Percentiles rank a stretch among this genome's conserved stretches.
phyloP scores from a whole-genome alignment of 2,329 filamentous ascomycete genomes.

The Aspergillus sp. region DNA sequence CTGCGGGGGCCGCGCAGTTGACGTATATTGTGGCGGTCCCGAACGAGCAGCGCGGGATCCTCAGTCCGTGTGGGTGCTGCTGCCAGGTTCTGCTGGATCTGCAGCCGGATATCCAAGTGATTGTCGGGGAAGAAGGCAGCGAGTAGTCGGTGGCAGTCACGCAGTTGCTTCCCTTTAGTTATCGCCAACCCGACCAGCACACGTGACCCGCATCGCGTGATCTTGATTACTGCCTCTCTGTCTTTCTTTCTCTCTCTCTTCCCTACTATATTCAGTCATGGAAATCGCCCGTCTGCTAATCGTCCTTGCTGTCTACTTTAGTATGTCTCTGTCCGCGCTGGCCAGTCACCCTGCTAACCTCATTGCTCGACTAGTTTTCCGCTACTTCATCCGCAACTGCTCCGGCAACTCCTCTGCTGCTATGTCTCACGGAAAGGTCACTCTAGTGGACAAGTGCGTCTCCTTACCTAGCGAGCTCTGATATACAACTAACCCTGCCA shows the following conservation, averaged over 20 bases:
- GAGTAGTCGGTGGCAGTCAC: background rate
- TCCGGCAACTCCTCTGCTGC: conserved; percentile 18
- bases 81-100: conserved; percentile 28
- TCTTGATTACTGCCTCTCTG: too few relatives aligned
- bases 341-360: background rate
- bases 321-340: background rate
- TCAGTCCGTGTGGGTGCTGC: conserved; percentile 30
- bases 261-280: conserved; percentile 1
- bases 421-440: conserved; percentile 38
- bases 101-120: conserved; percentile 24
- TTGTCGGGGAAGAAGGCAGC: conserved; percentile 14
- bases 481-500: background rate
- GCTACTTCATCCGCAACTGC: conserved; percentile 15
- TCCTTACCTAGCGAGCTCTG: background rate
- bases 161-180: conserved; percentile 14
- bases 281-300: conserved; percentile 14
- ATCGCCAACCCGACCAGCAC: background rate
- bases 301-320: conserved; percentile 14
- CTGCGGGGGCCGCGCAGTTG: conserved; percentile 19
- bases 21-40: conserved; percentile 28
- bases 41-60: conserved; percentile 20
- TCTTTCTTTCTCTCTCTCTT: too few relatives aligned
- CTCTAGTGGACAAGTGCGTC: conserved; percentile 36
- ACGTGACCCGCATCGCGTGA: too few relatives aligned
- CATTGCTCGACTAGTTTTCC: conserved; percentile 10